A percentile compares a stretch with the other conserved stretches of the same genome.
phyloP scores from a whole-genome alignment of 2,329 filamentous ascomycete species.

The Corniculantispora saksenae region DNA sequence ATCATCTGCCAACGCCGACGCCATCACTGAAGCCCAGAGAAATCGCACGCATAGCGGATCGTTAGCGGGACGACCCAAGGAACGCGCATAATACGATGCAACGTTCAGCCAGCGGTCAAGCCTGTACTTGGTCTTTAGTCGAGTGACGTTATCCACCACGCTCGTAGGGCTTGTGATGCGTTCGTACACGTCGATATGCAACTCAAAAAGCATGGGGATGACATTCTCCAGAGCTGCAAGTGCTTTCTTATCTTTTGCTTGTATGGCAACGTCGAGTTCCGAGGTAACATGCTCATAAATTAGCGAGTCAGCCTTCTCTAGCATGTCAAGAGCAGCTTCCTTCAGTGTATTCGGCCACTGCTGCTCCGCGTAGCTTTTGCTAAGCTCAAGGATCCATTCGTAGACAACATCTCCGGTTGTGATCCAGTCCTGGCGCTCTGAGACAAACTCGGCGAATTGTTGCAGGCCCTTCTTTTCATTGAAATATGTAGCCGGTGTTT shows the following conservation, averaged over 20 bases:
- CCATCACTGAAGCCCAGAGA: constrained; percentile 58
- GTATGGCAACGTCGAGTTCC: constrained; percentile 38
- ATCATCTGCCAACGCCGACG: constrained; percentile 53
- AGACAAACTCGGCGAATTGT: constrained; percentile 51
- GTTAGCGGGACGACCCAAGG: constrained; percentile 34
- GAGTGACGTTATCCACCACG: constrained; percentile 50
- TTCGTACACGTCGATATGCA: constrained; percentile 63
- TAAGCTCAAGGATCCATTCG: constrained; percentile 56
- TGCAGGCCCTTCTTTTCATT: constrained; percentile 54
- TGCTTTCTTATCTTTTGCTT: neutral
- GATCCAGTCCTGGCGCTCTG: constrained; percentile 47
- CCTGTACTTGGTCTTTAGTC: constrained; percentile 50
- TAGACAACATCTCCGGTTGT: constrained; percentile 59
- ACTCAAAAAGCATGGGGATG: constrained; percentile 61
- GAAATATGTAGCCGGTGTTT: constrained; percentile 48
- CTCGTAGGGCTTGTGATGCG: constrained; percentile 59
- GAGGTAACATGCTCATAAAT: constrained; percentile 50
- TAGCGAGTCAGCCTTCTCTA: constrained; percentile 53
- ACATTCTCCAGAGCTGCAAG: constrained; percentile 42
- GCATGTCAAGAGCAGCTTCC: constrained; percentile 56
- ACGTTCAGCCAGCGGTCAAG: constrained; percentile 55
- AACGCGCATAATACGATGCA: constrained; percentile 47
- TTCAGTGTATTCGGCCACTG: constrained; percentile 63
- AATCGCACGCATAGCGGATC: constrained; percentile 52
- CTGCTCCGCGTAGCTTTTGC: constrained; percentile 51